Evolutionary conservation across 805 yeast genomes (phyloP), one percentile per base, ranked within the genome.

Genomic region (Kazachstania martiniae): DNA sequence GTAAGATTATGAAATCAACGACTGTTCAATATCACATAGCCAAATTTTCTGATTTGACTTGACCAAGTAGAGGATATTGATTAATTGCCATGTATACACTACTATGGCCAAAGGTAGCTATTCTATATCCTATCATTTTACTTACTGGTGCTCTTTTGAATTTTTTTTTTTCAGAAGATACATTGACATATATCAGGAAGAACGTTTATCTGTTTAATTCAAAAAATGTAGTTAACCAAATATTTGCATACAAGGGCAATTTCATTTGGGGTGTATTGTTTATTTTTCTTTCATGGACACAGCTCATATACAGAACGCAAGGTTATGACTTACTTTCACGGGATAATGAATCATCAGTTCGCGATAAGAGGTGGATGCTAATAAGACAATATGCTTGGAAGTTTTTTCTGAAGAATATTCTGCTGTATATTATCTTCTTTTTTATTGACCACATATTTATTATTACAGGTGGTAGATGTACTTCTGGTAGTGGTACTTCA

Each of bases 241-340:
- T 58, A n/a, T 58, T 61, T 40, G 64, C 64, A 16, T 58, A 59
- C 28, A 44, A 45, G 6, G 65, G 64, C 3, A 59, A 58, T 25
- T 18, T 35, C 13, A 36, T 53, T 18, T 55, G 56, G 55, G 30
- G 43, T 3, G 15, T 44, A 1, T 27, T 58, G 8, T 58, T 59
- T 29, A 15, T 36, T 1, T 23, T 39, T 4, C 13, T 58, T 8
- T 44, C 50, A 10, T 22, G 34, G 5, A 32, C 46, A 14, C 51
- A 52, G 12, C 29, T 47, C 2, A 34, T 42, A 13, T 12, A 44
- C 3, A 35, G 35, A 15, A 17, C 36, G 3, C 31, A 25, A 5
- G n/a, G n/a, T n/a, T n/a, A n/a, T n/a, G 25, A 35, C 18, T 26
- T 30, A 12, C 19, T 38, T 3, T 7, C 15, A 18, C 10, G 27